Evolutionary conservation across 805 yeast genomes (phyloP).

Genomic region (Clavispora phyllophila): DNA sequence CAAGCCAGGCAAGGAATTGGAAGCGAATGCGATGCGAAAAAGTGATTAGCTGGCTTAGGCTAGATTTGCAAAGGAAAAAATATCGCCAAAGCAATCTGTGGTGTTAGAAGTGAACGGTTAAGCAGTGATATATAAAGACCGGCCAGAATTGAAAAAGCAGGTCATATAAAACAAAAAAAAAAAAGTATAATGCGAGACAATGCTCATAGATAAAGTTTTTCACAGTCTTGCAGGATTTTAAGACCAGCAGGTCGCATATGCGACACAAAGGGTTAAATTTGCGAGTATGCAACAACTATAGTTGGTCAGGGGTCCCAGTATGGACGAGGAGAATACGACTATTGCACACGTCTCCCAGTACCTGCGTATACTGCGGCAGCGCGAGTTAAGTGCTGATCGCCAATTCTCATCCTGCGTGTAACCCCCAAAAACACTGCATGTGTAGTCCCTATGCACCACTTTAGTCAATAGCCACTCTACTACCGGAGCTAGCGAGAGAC

Average conservation of each 20-base stretch:
- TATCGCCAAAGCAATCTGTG: not conserved
- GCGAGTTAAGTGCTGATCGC: not conserved
- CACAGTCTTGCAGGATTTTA: not conserved
- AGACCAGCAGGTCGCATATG: not conserved
- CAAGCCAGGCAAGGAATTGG: not conserved
- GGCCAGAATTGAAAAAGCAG: not conserved
- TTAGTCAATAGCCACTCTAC: not conserved
- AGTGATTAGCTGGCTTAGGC: not conserved
- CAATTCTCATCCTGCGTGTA: not conserved
- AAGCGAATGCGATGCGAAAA: not conserved
- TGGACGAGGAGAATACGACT: not conserved
- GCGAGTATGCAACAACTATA: not conserved
- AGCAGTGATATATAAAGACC: not conserved
- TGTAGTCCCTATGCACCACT: not conserved
- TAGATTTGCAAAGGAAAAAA: not conserved
- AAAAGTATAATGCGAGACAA: not conserved
- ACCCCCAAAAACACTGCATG: not conserved
- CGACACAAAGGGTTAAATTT: not conserved
- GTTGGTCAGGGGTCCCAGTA: not conserved
- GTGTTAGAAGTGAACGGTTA: constrained; percentile 1
- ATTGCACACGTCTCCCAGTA: not conserved
- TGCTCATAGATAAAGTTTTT: not conserved
- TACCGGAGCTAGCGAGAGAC: not conserved
- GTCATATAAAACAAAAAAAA: not conserved
- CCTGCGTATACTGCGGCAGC: not conserved